These are phyloP conservation scores for Physcomitrellopsis africana DNA, from an alignment of 225 moss, liverwort and hornwort species.

Conservation along the genomic window DNA sequence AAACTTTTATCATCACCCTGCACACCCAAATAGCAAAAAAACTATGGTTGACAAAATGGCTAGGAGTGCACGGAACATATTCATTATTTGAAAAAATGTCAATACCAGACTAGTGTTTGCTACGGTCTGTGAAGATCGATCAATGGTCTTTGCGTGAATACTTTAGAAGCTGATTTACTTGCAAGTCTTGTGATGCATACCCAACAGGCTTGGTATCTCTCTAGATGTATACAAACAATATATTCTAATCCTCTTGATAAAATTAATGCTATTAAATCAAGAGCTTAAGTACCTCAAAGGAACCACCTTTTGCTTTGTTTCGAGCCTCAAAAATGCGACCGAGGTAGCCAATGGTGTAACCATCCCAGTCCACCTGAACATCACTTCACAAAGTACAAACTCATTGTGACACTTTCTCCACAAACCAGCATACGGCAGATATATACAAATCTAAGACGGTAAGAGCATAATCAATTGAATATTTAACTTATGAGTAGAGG, in stretches of 20 bases:
- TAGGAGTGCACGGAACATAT: background rate
- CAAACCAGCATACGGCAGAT: background rate
- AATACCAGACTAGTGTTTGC: background rate
- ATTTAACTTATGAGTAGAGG: background rate
- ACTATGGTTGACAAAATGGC: background rate
- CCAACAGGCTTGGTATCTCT: background rate
- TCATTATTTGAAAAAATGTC: background rate
- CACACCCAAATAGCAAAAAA: background rate
- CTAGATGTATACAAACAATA: background rate
- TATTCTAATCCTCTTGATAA: too few relatives aligned
- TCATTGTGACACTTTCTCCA: constrained; percentile 4
- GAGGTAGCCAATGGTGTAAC: constrained; percentile 97
- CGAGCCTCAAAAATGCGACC: constrained; percentile 98
- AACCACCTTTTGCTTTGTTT: constrained; percentile 97
- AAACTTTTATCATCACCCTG: constrained; percentile 65
- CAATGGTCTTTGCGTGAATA: background rate
- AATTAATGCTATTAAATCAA: constrained; percentile 19
- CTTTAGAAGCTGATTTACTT: background rate
- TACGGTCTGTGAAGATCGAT: background rate
- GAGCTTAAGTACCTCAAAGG: constrained; percentile 82
- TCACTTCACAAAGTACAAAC: constrained; percentile 25
- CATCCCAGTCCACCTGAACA: constrained; percentile 93
- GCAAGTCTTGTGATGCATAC: background rate
- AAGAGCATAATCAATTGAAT: constrained; percentile 7
- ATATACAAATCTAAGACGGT: background rate